Evolutionary conservation across 257 asterid species (phyloP).

Genomic region (Scutellaria barbata): DNA sequence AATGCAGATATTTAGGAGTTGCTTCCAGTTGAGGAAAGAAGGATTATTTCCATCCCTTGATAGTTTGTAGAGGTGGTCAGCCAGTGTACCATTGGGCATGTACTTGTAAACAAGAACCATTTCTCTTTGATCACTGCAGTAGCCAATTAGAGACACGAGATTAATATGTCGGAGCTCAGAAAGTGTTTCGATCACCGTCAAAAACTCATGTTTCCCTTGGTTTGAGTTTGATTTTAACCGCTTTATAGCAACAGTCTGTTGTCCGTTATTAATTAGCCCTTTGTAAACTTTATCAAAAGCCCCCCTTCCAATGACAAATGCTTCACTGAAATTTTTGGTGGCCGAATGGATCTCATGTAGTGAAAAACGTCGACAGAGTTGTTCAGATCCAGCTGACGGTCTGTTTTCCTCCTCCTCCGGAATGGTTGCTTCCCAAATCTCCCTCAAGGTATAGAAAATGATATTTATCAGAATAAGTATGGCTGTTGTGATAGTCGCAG

Average conservation of each 20-base stretch:
- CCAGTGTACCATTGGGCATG: neutral
- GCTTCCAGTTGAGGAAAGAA: conserved; percentile 32
- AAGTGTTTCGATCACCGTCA: conserved; percentile 53
- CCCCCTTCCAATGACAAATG: conserved; percentile 49
- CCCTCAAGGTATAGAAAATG: conserved; percentile 38
- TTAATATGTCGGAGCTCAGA: conserved; percentile 30
- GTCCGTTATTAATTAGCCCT: conserved; percentile 45
- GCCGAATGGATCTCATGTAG: conserved; percentile 48
- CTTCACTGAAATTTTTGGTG: conserved; percentile 46
- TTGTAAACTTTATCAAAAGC: conserved; percentile 60
- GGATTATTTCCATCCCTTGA: neutral
- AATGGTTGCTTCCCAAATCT: conserved; percentile 32
- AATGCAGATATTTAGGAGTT: conserved; percentile 51
- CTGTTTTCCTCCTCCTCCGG: conserved; percentile 36
- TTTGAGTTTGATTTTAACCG: conserved; percentile 46
- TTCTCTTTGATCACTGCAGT: neutral
- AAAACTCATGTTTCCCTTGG: conserved; percentile 55
- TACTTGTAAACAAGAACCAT: conserved; percentile 2
- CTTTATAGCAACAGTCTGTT: conserved; percentile 49
- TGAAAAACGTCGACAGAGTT: conserved; percentile 45
- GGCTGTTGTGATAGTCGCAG: conserved; percentile 37
- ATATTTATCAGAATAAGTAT: conserved; percentile 38
- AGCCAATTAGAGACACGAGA: neutral
- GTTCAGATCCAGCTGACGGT: conserved; percentile 41
- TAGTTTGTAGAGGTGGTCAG: neutral